phyloP scores from a whole-genome alignment of 495 filamentous ascomycete genomes.

The Glarea lozoyensis region DNA sequence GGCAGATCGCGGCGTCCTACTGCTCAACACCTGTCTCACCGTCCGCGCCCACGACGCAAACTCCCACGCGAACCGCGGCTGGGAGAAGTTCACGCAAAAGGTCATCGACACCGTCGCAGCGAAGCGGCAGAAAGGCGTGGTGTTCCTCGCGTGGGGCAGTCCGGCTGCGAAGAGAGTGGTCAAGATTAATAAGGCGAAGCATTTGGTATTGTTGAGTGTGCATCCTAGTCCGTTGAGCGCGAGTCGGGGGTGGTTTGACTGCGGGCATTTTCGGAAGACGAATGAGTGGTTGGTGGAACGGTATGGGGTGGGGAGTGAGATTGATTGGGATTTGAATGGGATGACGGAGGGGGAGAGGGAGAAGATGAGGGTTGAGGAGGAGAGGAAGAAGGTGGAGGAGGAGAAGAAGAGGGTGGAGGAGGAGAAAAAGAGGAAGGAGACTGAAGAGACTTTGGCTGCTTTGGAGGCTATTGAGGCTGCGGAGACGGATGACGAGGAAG shows the following conservation, averaged over 20 bases:
- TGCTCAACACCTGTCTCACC: constrained; percentile 89
- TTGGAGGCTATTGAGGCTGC: no score
- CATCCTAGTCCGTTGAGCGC: constrained; percentile 92
- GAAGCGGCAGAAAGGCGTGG: constrained; percentile 67
- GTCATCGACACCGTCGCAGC: constrained; percentile 79
- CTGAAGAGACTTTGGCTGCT: no score
- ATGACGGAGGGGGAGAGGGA: constrained; percentile 2
- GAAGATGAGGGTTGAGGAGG: neutral
- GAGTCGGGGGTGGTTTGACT: constrained; percentile 69
- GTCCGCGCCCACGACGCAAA: constrained; percentile 82
- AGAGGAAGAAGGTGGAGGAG: neutral
- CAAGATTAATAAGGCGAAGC: constrained; percentile 58
- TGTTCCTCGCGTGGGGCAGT: constrained; percentile 89
- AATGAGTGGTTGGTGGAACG: constrained; percentile 78
- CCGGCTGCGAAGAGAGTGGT: constrained; percentile 67
- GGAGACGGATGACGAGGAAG: no score
- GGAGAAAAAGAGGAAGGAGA: no score
- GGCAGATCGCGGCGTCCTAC: constrained; percentile 83
- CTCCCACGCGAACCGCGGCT: constrained; percentile 72
- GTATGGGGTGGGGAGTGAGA: constrained; percentile 70
- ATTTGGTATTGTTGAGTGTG: constrained; percentile 73
- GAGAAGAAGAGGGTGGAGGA: neutral
- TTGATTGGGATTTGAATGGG: constrained; percentile 72
- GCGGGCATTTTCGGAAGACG: constrained; percentile 77
- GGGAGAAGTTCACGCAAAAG: constrained; percentile 87